A percentile compares a stretch with the other conserved stretches of the same genome.
These are phyloP conservation scores for Malus hybrid DNA, from an alignment of 331 rosid species.

Conservation along the genomic window DNA sequence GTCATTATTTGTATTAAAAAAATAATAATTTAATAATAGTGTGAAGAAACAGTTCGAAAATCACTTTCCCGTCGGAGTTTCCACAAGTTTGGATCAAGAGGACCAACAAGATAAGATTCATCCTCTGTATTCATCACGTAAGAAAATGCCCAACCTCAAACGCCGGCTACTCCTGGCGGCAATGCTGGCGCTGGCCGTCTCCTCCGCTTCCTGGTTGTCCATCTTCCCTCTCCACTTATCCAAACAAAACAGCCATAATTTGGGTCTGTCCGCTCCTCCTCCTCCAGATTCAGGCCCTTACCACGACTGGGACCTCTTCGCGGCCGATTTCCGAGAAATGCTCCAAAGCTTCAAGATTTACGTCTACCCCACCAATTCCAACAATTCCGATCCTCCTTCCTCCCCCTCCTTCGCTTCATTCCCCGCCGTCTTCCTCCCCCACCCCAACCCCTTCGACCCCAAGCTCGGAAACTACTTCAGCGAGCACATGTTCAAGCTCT, in stretches of 20 bases:
- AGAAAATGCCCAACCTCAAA: constrained; percentile 5
- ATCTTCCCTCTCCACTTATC: not conserved
- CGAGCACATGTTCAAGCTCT: constrained; percentile 28
- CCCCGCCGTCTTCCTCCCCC: constrained; percentile 19
- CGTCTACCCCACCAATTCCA: constrained; percentile 8
- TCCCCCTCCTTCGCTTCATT: constrained; percentile 14
- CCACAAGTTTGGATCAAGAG: not conserved
- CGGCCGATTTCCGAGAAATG: constrained; percentile 15
- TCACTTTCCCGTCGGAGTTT: too few relatives aligned
- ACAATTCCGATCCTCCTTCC: constrained; percentile 6
- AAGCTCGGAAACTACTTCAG: constrained; percentile 27
- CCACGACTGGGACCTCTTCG: constrained; percentile 22
- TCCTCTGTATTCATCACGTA: not conserved
- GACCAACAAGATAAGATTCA: not conserved
- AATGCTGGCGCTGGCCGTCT: not conserved
- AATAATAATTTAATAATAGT: too few relatives aligned
- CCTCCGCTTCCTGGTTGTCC: not conserved
- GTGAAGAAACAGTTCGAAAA: too few relatives aligned
- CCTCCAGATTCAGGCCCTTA: constrained; percentile 6
- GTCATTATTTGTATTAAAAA: too few relatives aligned
- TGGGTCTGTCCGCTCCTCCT: not conserved
- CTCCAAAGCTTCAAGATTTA: constrained; percentile 13
- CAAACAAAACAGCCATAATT: not conserved
- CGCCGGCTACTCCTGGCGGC: not conserved
- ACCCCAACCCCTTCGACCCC: constrained; percentile 17